Evolutionary conservation across 176 grass and related monocot species (phyloP), one percentile per base, ranked within the genome.

Genomic region (Calamus simplicifolius): DNA sequence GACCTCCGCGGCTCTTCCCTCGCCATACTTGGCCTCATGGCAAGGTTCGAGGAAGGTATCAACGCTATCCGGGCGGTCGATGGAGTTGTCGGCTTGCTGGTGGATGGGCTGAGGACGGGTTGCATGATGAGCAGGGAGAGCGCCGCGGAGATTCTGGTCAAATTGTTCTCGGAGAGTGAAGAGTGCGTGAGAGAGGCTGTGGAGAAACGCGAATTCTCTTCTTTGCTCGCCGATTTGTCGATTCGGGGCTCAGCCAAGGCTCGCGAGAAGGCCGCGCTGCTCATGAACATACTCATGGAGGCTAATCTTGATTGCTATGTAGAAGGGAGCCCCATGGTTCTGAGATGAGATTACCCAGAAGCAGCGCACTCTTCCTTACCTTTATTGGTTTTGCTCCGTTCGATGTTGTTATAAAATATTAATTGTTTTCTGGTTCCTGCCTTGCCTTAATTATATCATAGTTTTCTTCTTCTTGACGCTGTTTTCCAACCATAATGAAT

Each of bases 21-120:
- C 5, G 35, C 8, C 8, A 43, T 43, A 43, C 35, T 43, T 43
- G 7, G 35, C 35, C 55, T 48, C 25, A 5, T 70, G 68, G 68
- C 68, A 56, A 59, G 55, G 21, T 70, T 59, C 56, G 43, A 59
- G 48, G 68, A 70, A 15, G 68, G 68, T 16, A 51, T 70, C 21
- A 15, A 51, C 4, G 68, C 68, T 17, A 70, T 59, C 29, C 35
- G 25, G 25, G 48, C 16, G 43, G 25, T 59, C 6, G 56, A 58
- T 25, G 56, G 56, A 48, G 68, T 59, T 16, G 25, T 13, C 6
- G 15, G 38, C 8, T 8, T 30, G 43, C 38, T 70, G 43, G 56
- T 58, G 19, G 56, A 59, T 13, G 55, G 38, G 16, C 43, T 70
- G 15, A 25, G 8, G 43, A 59, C 5, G 25, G 55, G 68, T 1